Percentiles rank a stretch among this genome's conserved stretches.
These are phyloP conservation scores for Syzygium grande DNA, from an alignment of 345 rosid genomes.

Conservation along the genomic window DNA sequence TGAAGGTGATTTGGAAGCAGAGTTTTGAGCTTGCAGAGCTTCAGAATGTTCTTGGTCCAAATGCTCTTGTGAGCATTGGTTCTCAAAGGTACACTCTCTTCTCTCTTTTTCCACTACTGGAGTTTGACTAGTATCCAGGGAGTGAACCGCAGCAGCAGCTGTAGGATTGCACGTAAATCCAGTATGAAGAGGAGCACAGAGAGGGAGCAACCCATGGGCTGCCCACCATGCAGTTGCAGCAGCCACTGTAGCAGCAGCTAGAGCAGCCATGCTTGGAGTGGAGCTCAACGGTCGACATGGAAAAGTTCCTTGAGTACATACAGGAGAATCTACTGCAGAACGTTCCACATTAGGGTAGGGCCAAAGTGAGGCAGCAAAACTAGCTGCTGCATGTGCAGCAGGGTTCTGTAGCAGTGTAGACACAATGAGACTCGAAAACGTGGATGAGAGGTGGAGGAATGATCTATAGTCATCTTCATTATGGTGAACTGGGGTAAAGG, in stretches of 20 bases:
- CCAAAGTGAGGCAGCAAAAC: constrained; percentile 72
- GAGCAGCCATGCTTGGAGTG: constrained; percentile 55
- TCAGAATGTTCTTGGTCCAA: constrained; percentile 36
- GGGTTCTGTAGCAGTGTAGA: constrained; percentile 79
- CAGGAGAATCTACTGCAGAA: constrained; percentile 36
- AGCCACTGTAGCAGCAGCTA: constrained; percentile 87
- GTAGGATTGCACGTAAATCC: constrained; percentile 44
- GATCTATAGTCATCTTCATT: constrained; percentile 61
- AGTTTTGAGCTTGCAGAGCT: constrained; percentile 45
- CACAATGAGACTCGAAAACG: constrained; percentile 62
- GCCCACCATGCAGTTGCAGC: constrained; percentile 99
- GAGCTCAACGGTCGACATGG: constrained; percentile 36
- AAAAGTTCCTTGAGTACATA: constrained; percentile 28
- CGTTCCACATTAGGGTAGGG: constrained; percentile 51
- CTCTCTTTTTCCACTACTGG: constrained; percentile 16
- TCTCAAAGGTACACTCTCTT: constrained; percentile 22
- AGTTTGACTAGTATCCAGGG: constrained; percentile 24
- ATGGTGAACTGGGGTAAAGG: constrained; percentile 30
- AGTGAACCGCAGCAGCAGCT: constrained; percentile 31
- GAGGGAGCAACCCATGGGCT: constrained; percentile 77
- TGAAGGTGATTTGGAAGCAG: constrained; percentile 40
- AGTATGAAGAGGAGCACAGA: constrained; percentile 59
- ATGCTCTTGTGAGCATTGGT: constrained; percentile 27
- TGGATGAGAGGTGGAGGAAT: constrained; percentile 61
- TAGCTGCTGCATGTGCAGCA: constrained; percentile 77